Evolutionary conservation across 2,329 filamentous ascomycete genomes (phyloP).

Genomic region (Pezicula neosporulosa): DNA sequence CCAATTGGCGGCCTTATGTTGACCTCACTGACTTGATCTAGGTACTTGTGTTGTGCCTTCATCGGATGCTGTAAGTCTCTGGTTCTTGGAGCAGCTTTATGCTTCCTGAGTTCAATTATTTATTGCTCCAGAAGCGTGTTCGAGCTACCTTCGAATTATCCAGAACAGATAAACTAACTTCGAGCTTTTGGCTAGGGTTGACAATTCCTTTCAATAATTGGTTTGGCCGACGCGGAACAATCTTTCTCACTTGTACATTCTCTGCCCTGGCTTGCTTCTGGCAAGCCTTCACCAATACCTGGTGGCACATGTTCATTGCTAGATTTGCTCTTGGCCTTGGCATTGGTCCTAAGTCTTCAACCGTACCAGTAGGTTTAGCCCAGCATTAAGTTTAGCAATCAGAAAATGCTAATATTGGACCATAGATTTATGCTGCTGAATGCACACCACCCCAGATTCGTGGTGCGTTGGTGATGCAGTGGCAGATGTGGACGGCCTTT

Average conservation of each 20-base stretch:
- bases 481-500: constrained; percentile 54
- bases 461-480: constrained; percentile 70
- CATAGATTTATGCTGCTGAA: constrained; percentile 62
- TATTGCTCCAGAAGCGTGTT: too few relatives aligned
- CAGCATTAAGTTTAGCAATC: background rate
- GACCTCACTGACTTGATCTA: too few relatives aligned
- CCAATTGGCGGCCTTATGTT: too few relatives aligned
- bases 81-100: too few relatives aligned
- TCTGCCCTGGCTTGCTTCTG: constrained; percentile 53
- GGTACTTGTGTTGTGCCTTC: constrained; percentile 57
- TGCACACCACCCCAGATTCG: constrained; percentile 60
- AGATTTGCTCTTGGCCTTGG: constrained; percentile 68
- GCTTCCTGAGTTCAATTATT: too few relatives aligned
- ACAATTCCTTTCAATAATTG: constrained; percentile 68
- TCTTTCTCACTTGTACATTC: constrained; percentile 65
- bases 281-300: constrained; percentile 49
- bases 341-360: constrained; percentile 68
- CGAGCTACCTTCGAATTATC: too few relatives aligned
- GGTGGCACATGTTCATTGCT: constrained; percentile 70
- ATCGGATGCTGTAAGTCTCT: constrained; percentile 56
- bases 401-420: background rate
- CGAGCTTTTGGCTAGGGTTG: constrained; percentile 33
- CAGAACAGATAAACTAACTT: too few relatives aligned
- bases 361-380: constrained; percentile 43
- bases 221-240: constrained; percentile 68